These are phyloP conservation scores for Herpetospermum pedunculosum DNA, from an alignment of 306 rosid genomes.

Conservation along the genomic window DNA sequence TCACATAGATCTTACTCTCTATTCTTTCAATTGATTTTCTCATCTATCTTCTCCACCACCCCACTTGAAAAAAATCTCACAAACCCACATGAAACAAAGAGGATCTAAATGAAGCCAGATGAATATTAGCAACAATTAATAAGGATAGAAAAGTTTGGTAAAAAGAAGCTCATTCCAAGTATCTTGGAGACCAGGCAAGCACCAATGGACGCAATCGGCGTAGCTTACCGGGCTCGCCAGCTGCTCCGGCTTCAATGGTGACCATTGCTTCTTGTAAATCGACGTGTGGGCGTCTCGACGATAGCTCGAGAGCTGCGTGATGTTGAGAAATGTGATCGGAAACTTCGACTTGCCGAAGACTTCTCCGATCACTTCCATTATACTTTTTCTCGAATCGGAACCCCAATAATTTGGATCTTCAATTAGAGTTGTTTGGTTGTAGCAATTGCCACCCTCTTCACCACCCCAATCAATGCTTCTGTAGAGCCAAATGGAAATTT, in stretches of 20 bases:
- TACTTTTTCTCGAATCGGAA: conserved; percentile 52
- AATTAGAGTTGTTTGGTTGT: conserved; percentile 65
- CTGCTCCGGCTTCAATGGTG: conserved; percentile 58
- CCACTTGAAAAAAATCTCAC: not conserved
- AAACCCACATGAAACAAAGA: not conserved
- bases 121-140: not conserved
- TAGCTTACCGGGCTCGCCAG: conserved; percentile 75
- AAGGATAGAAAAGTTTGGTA: conserved; percentile 72
- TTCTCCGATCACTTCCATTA: conserved; percentile 76
- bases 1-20: not conserved
- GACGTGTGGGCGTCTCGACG: conserved; percentile 88
- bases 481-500: not conserved
- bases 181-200: conserved; percentile 96
- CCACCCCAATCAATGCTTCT: conserved; percentile 92
- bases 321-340: conserved; percentile 74
- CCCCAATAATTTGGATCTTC: conserved; percentile 69
- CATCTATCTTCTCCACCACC: not conserved
- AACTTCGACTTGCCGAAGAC: conserved; percentile 50
- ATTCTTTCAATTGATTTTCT: not conserved
- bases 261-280: conserved; percentile 93
- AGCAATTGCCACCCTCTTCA: conserved; percentile 52
- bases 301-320: conserved; percentile 73
- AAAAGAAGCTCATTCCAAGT: conserved; percentile 97
- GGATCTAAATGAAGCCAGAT: not conserved
- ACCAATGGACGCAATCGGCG: conserved; percentile 95